phyloP scores from a whole-genome alignment of 345 rosid genomes.

The Corymbia maculata region DNA sequence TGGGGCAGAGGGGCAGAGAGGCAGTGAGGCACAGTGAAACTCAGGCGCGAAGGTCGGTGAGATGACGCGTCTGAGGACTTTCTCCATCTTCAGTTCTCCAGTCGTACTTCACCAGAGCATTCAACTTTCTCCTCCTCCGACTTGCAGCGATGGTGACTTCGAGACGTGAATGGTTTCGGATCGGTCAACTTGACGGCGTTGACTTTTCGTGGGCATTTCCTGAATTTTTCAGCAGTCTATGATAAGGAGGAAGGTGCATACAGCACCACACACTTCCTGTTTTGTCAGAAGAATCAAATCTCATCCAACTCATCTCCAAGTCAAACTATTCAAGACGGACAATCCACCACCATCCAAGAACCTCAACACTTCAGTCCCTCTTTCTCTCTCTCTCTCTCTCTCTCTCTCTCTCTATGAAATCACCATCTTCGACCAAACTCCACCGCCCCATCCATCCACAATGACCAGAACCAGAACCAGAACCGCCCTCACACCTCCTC shows the following conservation, averaged over 20 bases:
- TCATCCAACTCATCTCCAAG: neutral
- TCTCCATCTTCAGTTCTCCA: neutral
- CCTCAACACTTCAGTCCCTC: neutral
- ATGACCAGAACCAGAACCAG: neutral
- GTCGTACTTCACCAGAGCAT: neutral
- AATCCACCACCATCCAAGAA: neutral
- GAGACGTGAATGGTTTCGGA: too few relatives aligned
- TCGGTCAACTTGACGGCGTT: slow-evolving; percentile 1
- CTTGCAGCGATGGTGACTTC: neutral
- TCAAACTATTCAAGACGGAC: neutral
- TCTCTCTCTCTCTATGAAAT: neutral
- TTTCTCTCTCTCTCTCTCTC: neutral
- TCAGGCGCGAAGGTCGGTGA: neutral
- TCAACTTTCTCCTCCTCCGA: neutral
- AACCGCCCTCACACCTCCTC: too few relatives aligned
- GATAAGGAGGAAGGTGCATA: neutral
- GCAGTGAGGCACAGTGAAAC: neutral
- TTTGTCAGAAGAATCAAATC: neutral
- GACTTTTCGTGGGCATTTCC: neutral
- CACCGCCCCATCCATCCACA: neutral
- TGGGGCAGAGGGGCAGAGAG: too few relatives aligned
- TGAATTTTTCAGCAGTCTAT: slow-evolving; percentile 11
- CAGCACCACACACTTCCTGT: neutral
- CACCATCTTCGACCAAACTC: neutral
- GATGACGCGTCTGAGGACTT: neutral